Base-by-base conservation (phyloP, 176 grass and related monocot species). In the Microstegium vimineum region DNA sequence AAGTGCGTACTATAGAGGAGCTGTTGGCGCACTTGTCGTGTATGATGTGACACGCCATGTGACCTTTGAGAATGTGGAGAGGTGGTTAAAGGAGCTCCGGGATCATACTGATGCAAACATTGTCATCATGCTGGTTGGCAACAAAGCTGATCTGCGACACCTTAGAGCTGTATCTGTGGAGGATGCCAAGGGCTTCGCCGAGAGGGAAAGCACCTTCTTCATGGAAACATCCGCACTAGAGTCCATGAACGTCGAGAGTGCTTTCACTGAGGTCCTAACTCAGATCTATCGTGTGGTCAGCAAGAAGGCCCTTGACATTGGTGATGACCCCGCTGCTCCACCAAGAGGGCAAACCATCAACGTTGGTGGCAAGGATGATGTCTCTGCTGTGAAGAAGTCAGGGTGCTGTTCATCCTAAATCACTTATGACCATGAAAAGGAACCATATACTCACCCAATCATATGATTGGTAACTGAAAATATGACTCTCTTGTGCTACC, bases 251-350 rank as follows among this genome's bases (percentile, higher is more conserved):
- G 87, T 89, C 4, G 87, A 89, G 71, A 89, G 22, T 0, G 82
- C 87, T 54, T 89, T 89, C 52, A 89, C 82, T 5, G 82, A 89
- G 63, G 87, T 89, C 57, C 71, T 89, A 81, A 89, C 87, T 85
- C 87, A 89, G 64, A 89, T 85, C 12, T 89, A 89, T 54, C 87
- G 63, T 23, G 87, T 85, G 20, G 87, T 89, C 64, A 89, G 87
- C 52, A 89, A 89, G 82, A 89, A 89, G 63, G 87, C 82, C 64
- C 87, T 85, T 3, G 82, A 85, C 87, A 89, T 89, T 54, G 87
- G 82, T 0, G 82, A 89, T 85, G 87, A 89, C 34, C 82, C 77
- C 43, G 87, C 87, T 35, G 87, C 87, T 76, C 87, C 87, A 63
- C 87, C 87, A 11, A 85, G 82, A 81, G 82, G 87, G 16, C 87